Evolutionary conservation across 495 filamentous ascomycete genomes (phyloP).

Genomic region (Achaetomiella virescens): DNA sequence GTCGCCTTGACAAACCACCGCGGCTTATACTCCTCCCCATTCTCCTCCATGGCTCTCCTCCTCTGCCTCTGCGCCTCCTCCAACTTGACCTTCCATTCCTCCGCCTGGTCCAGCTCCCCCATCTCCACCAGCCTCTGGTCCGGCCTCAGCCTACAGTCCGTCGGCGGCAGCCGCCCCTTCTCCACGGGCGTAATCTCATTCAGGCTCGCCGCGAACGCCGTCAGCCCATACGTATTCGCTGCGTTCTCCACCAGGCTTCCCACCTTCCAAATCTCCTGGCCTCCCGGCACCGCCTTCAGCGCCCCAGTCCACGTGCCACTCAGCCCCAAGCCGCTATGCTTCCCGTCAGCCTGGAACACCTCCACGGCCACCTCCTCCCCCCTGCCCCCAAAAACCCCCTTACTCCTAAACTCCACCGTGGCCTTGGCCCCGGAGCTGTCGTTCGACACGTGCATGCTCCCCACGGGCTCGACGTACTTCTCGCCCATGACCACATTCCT

Average conservation of each 20-base stretch:
- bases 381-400: conserved; percentile 93
- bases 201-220: conserved; percentile 73
- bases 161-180: conserved; percentile 61
- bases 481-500: conserved; percentile 96
- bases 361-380: conserved; percentile 82
- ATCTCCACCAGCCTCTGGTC: conserved; percentile 86
- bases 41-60: conserved; percentile 66
- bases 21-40: conserved; percentile 63
- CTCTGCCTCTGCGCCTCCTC: conserved; percentile 80
- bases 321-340: conserved; percentile 55
- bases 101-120: conserved; percentile 75
- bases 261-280: conserved; percentile 68
- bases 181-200: conserved; percentile 87
- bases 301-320: conserved; percentile 77
- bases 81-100: conserved; percentile 71
- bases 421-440: conserved; percentile 77
- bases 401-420: conserved; percentile 77
- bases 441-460: conserved; percentile 72
- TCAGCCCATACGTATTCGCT: conserved; percentile 75
- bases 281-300: conserved; percentile 56
- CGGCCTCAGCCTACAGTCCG: conserved; percentile 78
- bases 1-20: conserved; percentile 72
- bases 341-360: conserved; percentile 58
- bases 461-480: conserved; percentile 95
- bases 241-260: conserved; percentile 71